phyloP scores from a whole-genome alignment of 805 yeast genomes.

The Ogataea glucozyma region DNA sequence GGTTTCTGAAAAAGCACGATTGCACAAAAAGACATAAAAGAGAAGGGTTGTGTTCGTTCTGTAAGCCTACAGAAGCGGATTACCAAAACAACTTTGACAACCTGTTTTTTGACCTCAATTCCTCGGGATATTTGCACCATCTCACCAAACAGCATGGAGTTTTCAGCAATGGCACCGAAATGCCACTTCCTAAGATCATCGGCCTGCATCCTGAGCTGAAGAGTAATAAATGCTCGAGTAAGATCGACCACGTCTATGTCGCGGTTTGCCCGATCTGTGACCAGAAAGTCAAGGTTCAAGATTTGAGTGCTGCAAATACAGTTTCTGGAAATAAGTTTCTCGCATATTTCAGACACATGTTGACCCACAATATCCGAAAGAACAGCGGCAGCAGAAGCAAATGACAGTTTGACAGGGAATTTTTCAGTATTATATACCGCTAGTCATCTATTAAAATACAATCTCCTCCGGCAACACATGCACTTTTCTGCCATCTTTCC shows the following conservation, averaged over 20 bases:
- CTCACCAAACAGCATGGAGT: conserved; percentile 31
- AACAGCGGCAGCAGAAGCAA: conserved; percentile 12
- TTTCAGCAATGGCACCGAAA: conserved; percentile 25
- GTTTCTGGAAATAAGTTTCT: conserved; percentile 18
- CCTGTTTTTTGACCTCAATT: conserved; percentile 25
- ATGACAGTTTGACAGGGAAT: background rate
- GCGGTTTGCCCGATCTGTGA: conserved; percentile 20
- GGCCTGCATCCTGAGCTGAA: conserved; percentile 22
- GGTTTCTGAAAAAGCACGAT: conserved; percentile 15
- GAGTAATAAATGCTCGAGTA: conserved; percentile 14
- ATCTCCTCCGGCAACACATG: conserved; percentile 69
- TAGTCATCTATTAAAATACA: conserved; percentile 41
- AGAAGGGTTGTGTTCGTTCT: conserved; percentile 27
- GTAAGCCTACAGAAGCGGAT: conserved; percentile 18
- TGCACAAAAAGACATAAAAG: conserved; percentile 18
- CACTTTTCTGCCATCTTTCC: conserved; percentile 60
- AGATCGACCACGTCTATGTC: conserved; percentile 17
- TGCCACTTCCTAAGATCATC: conserved; percentile 20
- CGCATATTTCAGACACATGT: conserved; percentile 23
- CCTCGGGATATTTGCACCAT: conserved; percentile 30
- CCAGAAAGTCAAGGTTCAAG: conserved; percentile 17
- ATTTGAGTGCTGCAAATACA: conserved; percentile 11
- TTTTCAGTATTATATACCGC: background rate
- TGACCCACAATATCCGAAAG: conserved; percentile 20
- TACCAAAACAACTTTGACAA: conserved; percentile 12